Base-by-base conservation (phyloP, 306 rosid genomes). In the Lupinus albus region DNA sequence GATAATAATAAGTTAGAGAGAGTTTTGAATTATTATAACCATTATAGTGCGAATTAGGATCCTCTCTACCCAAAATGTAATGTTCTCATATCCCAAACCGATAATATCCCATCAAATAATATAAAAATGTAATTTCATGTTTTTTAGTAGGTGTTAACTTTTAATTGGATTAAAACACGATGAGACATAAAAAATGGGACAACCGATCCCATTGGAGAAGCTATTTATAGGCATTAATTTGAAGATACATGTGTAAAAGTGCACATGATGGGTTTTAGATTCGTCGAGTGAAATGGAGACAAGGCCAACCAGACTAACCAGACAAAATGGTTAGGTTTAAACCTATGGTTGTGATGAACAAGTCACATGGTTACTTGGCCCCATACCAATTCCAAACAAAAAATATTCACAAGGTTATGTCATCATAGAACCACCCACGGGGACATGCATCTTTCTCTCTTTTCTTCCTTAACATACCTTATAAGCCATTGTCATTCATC, bases 401-500 rank as follows among this genome's bases (percentile, higher is more conserved):
- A 42, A 12, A 6, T 41, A 17, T 12, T 28, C 17, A 21, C 62
- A 11, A 21, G 57, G 59, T 56, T 11, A 25, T 18, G 12, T 50
- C 16, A 61, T 54, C 73, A 78, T 72, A 38, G 16, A 63, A 25
- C 42, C 76, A 81, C 73, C 64, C 38, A 5, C 35, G 12, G 73
- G 42, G 67, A 39, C 76, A 16, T 36, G 21, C 69, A 61, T 33
- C 6, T 10, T 38, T 11, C 39, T 33, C 50, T 16, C 21, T 41
- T 28, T 12, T 11, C 48, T 0, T 9, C 14, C 58, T 10, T 41
- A 47, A 1, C 20, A 12, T 11, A 46, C 20, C 12, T 14, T 11
- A 38, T 38, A 25, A 66, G 56, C 63, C 50, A 35, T 42, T 15
- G 61, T 45, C 75, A 57, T 79, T 66, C 85, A 84, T 84, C 57